Evolutionary conservation across 208 protist genomes (phyloP).

Genomic region (Leptomonas pyrrhocoris): DNA sequence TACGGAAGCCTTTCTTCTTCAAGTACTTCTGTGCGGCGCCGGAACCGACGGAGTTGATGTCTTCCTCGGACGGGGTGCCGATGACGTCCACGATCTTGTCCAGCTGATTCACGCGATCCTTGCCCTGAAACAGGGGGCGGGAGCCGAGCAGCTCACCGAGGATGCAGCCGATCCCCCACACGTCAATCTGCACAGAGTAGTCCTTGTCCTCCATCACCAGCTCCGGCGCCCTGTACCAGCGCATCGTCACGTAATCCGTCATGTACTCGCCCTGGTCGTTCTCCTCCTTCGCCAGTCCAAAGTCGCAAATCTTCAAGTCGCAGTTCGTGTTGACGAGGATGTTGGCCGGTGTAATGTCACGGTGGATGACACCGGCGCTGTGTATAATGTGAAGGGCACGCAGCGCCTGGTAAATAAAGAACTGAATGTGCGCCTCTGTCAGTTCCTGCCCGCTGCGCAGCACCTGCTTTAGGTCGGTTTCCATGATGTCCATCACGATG

Average conservation of each 20-base stretch:
- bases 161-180: slow-evolving; percentile 93
- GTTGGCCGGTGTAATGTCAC: slow-evolving; percentile 97
- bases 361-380: slow-evolving; percentile 94
- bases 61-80: slow-evolving; percentile 87
- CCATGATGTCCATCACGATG: slow-evolving; percentile 97
- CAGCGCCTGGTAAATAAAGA: slow-evolving; percentile 96
- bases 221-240: slow-evolving; percentile 95
- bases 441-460: slow-evolving; percentile 91
- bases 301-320: slow-evolving; percentile 97
- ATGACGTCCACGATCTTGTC: slow-evolving; percentile 94
- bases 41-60: slow-evolving; percentile 81
- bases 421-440: slow-evolving; percentile 94
- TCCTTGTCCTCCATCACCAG: slow-evolving; percentile 92
- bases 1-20: slow-evolving; percentile 62
- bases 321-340: slow-evolving; percentile 97
- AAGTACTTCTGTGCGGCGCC: slow-evolving; percentile 90
- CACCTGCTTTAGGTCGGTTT: slow-evolving; percentile 96
- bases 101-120: slow-evolving; percentile 89
- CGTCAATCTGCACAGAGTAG: slow-evolving; percentile 91
- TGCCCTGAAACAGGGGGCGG: slow-evolving; percentile 88
- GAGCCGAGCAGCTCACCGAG: slow-evolving; percentile 88
- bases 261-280: slow-evolving; percentile 88
- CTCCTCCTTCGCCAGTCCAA: slow-evolving; percentile 92
- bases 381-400: slow-evolving; percentile 95
- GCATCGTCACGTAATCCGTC: slow-evolving; percentile 95